Evolutionary conservation across 441 rosid species (phyloP).

Genomic region (Corymbia calophylla): DNA sequence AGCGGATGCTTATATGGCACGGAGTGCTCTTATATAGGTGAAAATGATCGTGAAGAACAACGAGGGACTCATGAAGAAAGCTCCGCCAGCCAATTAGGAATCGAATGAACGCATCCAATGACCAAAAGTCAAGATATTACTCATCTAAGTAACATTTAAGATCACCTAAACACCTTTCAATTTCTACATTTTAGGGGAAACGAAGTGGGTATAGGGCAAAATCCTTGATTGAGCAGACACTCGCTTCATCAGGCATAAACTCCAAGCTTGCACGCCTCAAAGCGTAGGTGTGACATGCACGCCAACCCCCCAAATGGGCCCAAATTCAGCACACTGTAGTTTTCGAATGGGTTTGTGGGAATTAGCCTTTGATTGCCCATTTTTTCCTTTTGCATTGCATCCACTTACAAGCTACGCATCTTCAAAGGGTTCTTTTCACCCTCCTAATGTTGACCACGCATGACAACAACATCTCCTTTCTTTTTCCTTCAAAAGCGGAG

Average conservation of each 20-base stretch:
- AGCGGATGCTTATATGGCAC: accelerated
- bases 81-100: background rate
- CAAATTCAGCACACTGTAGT: background rate
- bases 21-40: background rate
- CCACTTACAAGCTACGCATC: constrained; percentile 48
- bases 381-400: background rate
- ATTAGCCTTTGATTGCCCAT: background rate
- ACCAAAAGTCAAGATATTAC: background rate
- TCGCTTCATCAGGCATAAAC: background rate
- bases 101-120: background rate
- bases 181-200: background rate
- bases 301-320: constrained; percentile 5
- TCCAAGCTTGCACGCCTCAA: constrained; percentile 33
- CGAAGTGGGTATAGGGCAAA: background rate
- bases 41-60: background rate
- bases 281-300: constrained; percentile 21
- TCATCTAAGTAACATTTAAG: background rate
- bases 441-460: background rate
- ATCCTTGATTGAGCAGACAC: background rate
- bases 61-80: background rate
- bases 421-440: background rate
- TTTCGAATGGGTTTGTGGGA: background rate
- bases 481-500: background rate
- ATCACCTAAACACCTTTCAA: background rate
- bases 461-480: background rate